phyloP scores from a whole-genome alignment of 768 basidiomycete genomes.

The Suillus hirtellus region DNA sequence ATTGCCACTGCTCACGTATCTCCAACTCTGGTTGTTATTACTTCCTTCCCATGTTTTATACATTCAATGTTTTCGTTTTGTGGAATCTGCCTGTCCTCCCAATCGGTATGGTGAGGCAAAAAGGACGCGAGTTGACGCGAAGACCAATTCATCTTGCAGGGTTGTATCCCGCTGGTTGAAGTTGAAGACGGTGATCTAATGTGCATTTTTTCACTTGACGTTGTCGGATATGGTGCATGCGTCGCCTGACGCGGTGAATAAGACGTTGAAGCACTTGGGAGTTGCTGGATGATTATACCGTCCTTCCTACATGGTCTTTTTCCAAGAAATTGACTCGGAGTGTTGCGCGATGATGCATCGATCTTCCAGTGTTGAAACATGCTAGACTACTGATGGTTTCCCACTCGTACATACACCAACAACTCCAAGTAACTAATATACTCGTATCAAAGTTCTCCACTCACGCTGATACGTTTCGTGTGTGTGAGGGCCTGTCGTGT shows the following conservation, averaged over 20 bases:
- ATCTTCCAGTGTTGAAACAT: no score
- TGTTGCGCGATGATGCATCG: no score
- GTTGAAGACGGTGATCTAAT: background rate
- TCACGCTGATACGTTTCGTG: no score
- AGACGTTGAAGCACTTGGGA: background rate
- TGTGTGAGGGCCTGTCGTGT: no score
- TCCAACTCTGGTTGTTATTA: background rate
- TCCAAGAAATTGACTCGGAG: background rate
- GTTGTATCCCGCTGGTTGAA: background rate
- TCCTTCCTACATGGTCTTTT: background rate
- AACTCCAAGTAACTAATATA: no score
- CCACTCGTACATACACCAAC: no score
- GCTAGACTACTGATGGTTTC: no score
- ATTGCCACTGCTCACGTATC: background rate
- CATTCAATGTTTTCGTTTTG: background rate
- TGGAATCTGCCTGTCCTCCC: background rate
- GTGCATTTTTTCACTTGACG: background rate
- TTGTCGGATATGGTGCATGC: background rate
- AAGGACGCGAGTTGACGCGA: background rate
- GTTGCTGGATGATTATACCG: conserved; percentile 39
- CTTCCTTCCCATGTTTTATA: background rate
- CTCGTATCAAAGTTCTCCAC: no score
- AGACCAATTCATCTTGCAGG: background rate
- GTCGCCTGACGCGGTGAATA: background rate
- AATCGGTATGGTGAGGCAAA: background rate